Conservation (phyloP, 2,329 filamentous ascomycete genomes). For the Penicillium fuscoglaucum region DNA sequence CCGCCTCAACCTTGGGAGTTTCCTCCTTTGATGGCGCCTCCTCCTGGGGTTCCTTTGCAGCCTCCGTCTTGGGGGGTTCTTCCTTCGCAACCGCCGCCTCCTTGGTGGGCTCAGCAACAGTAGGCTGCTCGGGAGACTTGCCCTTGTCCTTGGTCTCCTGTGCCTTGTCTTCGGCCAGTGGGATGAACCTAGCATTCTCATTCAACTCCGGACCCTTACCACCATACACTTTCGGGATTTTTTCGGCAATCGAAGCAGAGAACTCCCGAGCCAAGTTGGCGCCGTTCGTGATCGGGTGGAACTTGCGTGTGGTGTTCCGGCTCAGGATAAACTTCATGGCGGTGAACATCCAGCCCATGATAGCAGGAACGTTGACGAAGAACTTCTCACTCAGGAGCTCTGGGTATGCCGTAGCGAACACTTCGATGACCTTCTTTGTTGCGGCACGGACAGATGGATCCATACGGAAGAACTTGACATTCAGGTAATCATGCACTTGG, state of each 20-base stretch:
- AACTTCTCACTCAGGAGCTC: conserved; percentile 89
- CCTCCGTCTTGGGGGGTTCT: background rate
- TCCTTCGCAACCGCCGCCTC: conserved; percentile 11
- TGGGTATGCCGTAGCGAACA: conserved; percentile 80
- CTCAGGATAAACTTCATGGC: conserved; percentile 75
- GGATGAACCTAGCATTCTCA: conserved; percentile 37
- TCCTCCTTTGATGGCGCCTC: conserved; percentile 10
- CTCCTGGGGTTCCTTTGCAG: conserved; percentile 12
- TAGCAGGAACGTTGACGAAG: conserved; percentile 87
- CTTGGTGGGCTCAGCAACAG: conserved; percentile 8
- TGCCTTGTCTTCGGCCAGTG: conserved; percentile 29
- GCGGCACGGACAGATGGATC: conserved; percentile 74
- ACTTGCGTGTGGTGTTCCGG: conserved; percentile 73
- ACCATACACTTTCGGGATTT: conserved; percentile 75
- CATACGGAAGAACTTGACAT: conserved; percentile 81
- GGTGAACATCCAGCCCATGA: conserved; percentile 86
- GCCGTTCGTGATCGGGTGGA: conserved; percentile 75
- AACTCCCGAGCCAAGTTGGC: conserved; percentile 65
- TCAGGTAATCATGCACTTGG: conserved; percentile 91
- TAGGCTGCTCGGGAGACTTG: conserved; percentile 6
- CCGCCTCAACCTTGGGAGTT: background rate
- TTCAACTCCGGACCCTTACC: conserved; percentile 63
- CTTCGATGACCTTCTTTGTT: conserved; percentile 75
- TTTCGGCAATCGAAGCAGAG: conserved; percentile 55
- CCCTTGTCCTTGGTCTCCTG: conserved; percentile 11